A percentile compares a stretch with the other conserved stretches of the same genome.
Conservation (phyloP, 768 basidiomycete genomes). For the Mycena epipterygia region DNA sequence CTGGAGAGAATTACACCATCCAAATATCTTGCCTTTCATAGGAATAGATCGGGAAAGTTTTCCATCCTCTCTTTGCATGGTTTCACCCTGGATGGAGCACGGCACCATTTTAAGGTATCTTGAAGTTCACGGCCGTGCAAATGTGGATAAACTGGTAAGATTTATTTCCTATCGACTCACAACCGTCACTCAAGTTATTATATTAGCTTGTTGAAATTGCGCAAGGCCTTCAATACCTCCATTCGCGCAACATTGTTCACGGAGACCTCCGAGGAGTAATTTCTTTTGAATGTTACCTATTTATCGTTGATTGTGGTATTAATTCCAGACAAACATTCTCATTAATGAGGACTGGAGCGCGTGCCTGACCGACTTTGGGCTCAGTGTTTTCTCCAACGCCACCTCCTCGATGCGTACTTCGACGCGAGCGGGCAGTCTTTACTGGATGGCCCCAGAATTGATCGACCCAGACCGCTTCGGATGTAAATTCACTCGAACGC, state of each 20-base stretch:
- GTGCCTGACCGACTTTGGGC: constrained; percentile 52
- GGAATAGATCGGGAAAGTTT: constrained; percentile 44
- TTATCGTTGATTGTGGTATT: not conserved
- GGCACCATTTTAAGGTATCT: constrained; percentile 42
- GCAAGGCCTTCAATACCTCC: constrained; percentile 40
- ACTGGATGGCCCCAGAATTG: too few species aligned
- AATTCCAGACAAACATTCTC: constrained; percentile 45
- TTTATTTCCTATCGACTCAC: not conserved
- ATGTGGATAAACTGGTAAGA: constrained; percentile 36
- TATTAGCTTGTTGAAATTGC: constrained; percentile 37
- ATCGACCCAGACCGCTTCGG: constrained; percentile 42
- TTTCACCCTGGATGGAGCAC: constrained; percentile 47
- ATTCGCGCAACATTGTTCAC: constrained; percentile 36
- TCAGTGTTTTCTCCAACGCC: constrained; percentile 46
- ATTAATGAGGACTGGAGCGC: constrained; percentile 47
- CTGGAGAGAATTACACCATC: constrained; percentile 45
- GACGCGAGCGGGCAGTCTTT: constrained; percentile 44
- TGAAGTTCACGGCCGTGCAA: constrained; percentile 33
- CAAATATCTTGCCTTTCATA: constrained; percentile 44
- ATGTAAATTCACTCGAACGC: constrained; percentile 41
- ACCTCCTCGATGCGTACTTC: constrained; percentile 40
- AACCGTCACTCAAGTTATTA: not conserved
- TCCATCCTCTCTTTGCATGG: constrained; percentile 41
- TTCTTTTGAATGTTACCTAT: not conserved
- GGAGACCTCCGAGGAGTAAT: constrained; percentile 35